Evolutionary conservation across 1,139 yeast genomes (phyloP), one percentile per base, ranked within the genome.

Genomic region (Debaryomyces robertsiae): DNA sequence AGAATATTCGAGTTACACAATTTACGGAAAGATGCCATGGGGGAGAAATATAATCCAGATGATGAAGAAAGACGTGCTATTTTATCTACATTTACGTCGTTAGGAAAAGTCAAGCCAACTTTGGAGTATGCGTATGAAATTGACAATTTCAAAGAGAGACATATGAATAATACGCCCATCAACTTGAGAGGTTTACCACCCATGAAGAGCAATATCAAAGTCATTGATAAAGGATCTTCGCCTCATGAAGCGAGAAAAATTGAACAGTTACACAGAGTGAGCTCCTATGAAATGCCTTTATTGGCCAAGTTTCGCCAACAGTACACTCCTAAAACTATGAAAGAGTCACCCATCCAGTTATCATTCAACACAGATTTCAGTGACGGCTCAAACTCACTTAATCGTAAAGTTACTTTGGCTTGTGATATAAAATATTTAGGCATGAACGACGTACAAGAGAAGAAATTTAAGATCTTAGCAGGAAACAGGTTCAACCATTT

Each of bases 221-320:
- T 73, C 11, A 58, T 67, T 36, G 55, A 64, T 30, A 55, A 57
- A 35, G 77, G 77, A 32, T 53, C 55, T 18, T 61, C 65, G 9
- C 67, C 72, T 3, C 75, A 71, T 46, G 62, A 66, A 40, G 52
- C 51, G 35, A 62, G 77, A 50, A 63, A 66, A 48, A 54, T 55
- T 28, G 75, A 70, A 24, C 67, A 73, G 42, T 80, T 84, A 56
- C 84, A 83, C 55, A 77, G 97, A 54, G 72, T 88, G 29, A 86
- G 94, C 24, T 97, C 98, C 0, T 93, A 84, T 65, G 98, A 91
- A 61, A 76, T 91, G 73, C 98, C 98, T 3, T 77, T 83, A 44
- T 73, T 93, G 48, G 81, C 84, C 34, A 81, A 88, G 61, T 84
- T 75, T 60, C 83, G 93, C 52, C 82, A 82, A 63, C 74, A 69